Percentiles rank a stretch among this genome's conserved stretches.
Conservation (phyloP, 176 grass and related monocot species). For the Hordeum marinum region DNA sequence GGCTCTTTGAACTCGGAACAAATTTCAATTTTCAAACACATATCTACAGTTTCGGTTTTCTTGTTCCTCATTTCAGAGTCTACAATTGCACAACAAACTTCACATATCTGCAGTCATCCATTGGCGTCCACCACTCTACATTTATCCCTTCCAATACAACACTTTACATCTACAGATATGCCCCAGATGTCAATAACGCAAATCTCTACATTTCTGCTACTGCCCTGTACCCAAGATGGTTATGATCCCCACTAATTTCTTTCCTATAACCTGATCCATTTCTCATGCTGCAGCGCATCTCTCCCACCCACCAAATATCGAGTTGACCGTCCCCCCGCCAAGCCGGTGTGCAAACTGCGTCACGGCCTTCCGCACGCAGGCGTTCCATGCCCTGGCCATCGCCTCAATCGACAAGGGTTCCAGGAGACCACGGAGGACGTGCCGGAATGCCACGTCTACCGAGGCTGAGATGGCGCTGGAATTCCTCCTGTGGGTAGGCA, state of each 20-base stretch:
- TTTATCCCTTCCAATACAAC: neutral
- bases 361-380: neutral
- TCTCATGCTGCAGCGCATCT: neutral
- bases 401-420: conserved; percentile 8
- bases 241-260: neutral
- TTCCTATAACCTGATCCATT: neutral
- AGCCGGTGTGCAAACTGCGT: neutral
- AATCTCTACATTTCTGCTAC: neutral
- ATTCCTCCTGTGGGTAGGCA: neutral
- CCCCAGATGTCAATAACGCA: neutral
- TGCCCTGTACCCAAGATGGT: neutral
- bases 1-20: neutral
- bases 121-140: neutral
- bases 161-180: neutral
- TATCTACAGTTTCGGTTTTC: neutral
- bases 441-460: neutral
- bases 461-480: neutral
- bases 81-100: neutral
- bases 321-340: conserved; percentile 29
- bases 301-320: conserved; percentile 7
- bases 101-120: neutral
- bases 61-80: neutral
- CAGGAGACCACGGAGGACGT: neutral
- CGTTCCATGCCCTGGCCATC: conserved; percentile 15
- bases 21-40: neutral